Evolutionary conservation across 768 basidiomycete species (phyloP), one percentile per base, ranked within the genome.

Genomic region (Rhodocollybia butyracea): DNA sequence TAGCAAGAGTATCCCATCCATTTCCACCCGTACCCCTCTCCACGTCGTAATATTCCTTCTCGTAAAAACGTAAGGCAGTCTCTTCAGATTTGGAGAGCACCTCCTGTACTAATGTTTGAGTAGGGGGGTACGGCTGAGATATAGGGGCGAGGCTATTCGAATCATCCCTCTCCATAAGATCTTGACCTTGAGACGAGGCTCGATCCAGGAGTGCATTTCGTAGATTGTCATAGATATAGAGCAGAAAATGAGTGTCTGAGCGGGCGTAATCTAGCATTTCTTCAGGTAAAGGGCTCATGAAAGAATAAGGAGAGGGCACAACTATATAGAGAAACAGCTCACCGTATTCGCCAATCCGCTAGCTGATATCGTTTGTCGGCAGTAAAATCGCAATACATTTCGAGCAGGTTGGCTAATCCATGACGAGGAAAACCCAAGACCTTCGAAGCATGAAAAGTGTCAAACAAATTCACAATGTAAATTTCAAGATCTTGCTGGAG

Each of bases 311-410:
- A 7, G 19, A 43, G 21, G 43, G 15, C 10, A 51, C 55, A 30
- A 43, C 39, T 6, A 26, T 19, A 45, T 34, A 22, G 13, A 41
- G n/a, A 11, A 12, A 29, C 13, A 54, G 61, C 78, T 27, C 39
- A 88, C 84, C 94, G 82, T 61, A 98, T 91, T 24, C 97, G 85
- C 97, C 97, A 99, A 68, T 99, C 97, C 10, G 96, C 97, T 5
- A 96, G 77, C 64, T 98, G 97, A 66, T 96, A 98, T 29, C 92
- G 84, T 72, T 99, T 99, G 74, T 98, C 96, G 0, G 96, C 84
- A 6, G 80, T 78, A 62, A 94, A 94, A 63, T 93, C 86, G 64
- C 92, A 95, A 64, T 92, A 98, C 76, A 88, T 86, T 61, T 88
- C 84, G 7, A 98, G 80, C 12, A 98, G 77, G 40, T 85, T 81